A percentile compares a stretch with the other conserved stretches of the same genome.
phyloP scores from a whole-genome alignment of 2,329 filamentous ascomycete genomes.

The Endoconidiophora laricicola region DNA sequence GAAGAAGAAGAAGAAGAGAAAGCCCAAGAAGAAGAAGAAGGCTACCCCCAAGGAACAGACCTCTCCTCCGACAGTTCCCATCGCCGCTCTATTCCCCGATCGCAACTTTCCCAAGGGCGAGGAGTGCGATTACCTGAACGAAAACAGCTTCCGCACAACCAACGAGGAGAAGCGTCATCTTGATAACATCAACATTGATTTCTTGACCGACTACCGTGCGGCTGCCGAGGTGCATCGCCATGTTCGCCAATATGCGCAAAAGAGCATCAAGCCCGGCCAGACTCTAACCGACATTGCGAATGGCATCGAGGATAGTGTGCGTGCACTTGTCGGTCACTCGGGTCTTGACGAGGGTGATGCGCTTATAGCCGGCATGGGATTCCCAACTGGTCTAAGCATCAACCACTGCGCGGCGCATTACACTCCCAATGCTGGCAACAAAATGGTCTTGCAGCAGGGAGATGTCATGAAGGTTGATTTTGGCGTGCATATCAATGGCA shows the following conservation, averaged over 20 bases:
- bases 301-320: conserved; percentile 63
- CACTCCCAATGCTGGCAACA: conserved; percentile 64
- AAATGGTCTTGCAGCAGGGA: conserved; percentile 51
- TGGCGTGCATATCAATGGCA: conserved; percentile 63
- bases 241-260: conserved; percentile 60
- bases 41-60: conserved; percentile 52
- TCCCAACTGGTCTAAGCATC: conserved; percentile 61
- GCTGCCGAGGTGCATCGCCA: conserved; percentile 63
- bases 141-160: conserved; percentile 65
- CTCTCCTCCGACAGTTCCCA: conserved; percentile 56
- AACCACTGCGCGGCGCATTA: conserved; percentile 69
- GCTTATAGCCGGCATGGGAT: conserved; percentile 58
- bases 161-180: conserved; percentile 71
- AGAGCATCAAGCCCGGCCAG: conserved; percentile 60
- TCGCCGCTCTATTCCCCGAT: conserved; percentile 59
- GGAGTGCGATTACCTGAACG: conserved; percentile 59
- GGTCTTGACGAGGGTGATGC: conserved; percentile 59
- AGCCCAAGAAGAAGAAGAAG: conserved; percentile 56
- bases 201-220: conserved; percentile 57
- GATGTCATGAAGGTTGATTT: conserved; percentile 78
- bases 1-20: conserved; percentile 76
- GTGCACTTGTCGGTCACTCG: conserved; percentile 52
- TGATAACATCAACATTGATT: conserved; percentile 60
- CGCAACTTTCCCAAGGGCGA: conserved; percentile 60
- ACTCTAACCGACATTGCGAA: conserved; percentile 60